Base-by-base conservation (phyloP, 2,329 filamentous ascomycete species). In the Epichloe brachyelytri region DNA sequence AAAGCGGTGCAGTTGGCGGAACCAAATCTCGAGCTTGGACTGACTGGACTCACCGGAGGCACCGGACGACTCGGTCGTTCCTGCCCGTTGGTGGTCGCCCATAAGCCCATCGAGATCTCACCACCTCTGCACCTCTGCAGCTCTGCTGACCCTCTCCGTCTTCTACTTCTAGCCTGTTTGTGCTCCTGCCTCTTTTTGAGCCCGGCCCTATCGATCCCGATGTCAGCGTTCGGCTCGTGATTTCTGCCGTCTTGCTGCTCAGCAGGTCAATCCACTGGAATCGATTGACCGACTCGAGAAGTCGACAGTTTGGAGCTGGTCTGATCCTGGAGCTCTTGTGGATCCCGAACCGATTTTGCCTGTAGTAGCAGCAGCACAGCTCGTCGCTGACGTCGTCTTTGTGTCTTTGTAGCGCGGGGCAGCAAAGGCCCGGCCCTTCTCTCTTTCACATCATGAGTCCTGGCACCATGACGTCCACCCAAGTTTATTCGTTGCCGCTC, bases 401-500 rank as follows among this genome's bases (percentile, higher is more conserved):
- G 26, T 26, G 7, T 38, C 53, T 54, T 49, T 50, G 43, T 34
- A 22, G 51, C 53, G 52, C 51, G 56, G 58, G 54, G 56, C 56
- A 55, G 40, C 49, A 8, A 36, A 44, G 4, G 36, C n/a, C 36
- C 48, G 54, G 55, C 49, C 57, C 54, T 58, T 60, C 61, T 60
- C 57, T 58, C 58, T 61, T 58, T 56, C 53, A 59, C 62, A 70
- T 58, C 65, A 82, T 83, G 78, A 71, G 74, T 60, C 78, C 78
- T 54, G 71, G 71, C 68, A 83, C 74, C 55, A 80, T 83, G 71
- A 76, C 76, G 60, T 81, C 80, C 60, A 80, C 73, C 65, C 78
- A 88, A 68, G 82, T 96, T 57, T 95, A 96, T 71, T 73, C 95
- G 62, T 78, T 98, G 56, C 87, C 87, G 57, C 79, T 98, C 68